phyloP scores from a whole-genome alignment of 306 rosid genomes.

The Rosa multiflora region DNA sequence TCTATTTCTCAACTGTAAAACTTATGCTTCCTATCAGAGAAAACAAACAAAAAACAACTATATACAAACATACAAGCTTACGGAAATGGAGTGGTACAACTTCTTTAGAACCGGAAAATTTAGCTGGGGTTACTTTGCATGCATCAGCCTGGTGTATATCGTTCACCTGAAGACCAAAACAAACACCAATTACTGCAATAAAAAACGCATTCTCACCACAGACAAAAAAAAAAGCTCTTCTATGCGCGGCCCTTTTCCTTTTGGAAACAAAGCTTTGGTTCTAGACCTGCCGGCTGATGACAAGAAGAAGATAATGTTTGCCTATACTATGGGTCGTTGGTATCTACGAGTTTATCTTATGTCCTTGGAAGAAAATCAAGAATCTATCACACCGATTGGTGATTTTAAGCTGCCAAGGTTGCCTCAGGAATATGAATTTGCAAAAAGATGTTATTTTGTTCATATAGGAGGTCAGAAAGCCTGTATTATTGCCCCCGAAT shows the following conservation, averaged over 20 bases:
- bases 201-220: background rate
- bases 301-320: background rate
- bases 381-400: background rate
- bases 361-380: background rate
- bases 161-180: conserved; percentile 53
- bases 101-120: conserved; percentile 91
- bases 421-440: background rate
- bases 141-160: conserved; percentile 73
- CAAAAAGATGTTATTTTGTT: background rate
- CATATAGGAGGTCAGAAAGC: conserved; percentile 10
- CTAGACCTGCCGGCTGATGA: background rate
- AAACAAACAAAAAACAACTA: background rate
- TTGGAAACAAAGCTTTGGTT: background rate
- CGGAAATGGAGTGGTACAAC: conserved; percentile 71
- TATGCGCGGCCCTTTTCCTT: background rate
- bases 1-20: background rate
- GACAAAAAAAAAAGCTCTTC: background rate
- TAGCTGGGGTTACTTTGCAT: conserved; percentile 87
- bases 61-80: conserved; percentile 42
- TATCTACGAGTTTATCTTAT: background rate
- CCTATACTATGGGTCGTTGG: background rate
- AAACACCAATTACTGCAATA: background rate
- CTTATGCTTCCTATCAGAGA: background rate
- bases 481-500: background rate
- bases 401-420: background rate